Evolutionary conservation across 192 early-diverging fungal species (phyloP).

Genomic region (Coemansia sp.): DNA sequence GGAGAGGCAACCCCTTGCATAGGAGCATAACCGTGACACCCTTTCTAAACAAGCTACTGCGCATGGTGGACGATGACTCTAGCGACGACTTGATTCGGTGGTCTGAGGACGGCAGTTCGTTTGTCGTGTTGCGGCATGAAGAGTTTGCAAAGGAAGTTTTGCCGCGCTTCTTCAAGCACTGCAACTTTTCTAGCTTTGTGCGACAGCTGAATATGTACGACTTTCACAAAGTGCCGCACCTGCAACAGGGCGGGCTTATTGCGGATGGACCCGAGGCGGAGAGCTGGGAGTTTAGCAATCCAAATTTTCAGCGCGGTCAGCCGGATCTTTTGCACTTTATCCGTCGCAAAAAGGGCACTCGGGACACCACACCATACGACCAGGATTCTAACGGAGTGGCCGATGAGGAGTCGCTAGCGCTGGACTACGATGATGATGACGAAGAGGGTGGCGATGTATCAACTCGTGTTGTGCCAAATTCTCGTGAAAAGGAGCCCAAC

Average conservation of each 20-base stretch:
- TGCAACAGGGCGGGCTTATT: conserved; percentile 85
- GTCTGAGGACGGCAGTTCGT: conserved; percentile 85
- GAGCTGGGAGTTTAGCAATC: conserved; percentile 90
- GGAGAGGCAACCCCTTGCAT: conserved; percentile 37
- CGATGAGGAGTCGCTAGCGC: conserved; percentile 35
- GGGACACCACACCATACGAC: conserved; percentile 14
- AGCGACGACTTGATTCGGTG: conserved; percentile 87
- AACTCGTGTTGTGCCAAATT: not conserved
- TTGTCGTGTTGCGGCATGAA: conserved; percentile 73
- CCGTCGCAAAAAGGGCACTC: conserved; percentile 75
- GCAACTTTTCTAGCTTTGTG: conserved; percentile 88
- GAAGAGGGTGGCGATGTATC: conserved; percentile 49
- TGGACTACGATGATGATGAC: conserved; percentile 11
- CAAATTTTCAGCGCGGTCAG: conserved; percentile 84
- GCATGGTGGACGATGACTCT: conserved; percentile 88
- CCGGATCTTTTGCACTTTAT: conserved; percentile 89
- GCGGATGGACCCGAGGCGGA: conserved; percentile 71
- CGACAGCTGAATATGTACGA: conserved; percentile 96
- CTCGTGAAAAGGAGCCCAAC: not conserved
- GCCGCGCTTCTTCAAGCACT: conserved; percentile 89
- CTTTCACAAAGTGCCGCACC: conserved; percentile 96
- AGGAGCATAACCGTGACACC: conserved; percentile 71
- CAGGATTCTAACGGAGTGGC: conserved; percentile 23
- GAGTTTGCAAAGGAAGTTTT: conserved; percentile 83
- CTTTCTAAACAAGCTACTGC: conserved; percentile 93